Conservation (phyloP, 2,329 filamentous ascomycete genomes). For the Aspergillus aculeatus region DNA sequence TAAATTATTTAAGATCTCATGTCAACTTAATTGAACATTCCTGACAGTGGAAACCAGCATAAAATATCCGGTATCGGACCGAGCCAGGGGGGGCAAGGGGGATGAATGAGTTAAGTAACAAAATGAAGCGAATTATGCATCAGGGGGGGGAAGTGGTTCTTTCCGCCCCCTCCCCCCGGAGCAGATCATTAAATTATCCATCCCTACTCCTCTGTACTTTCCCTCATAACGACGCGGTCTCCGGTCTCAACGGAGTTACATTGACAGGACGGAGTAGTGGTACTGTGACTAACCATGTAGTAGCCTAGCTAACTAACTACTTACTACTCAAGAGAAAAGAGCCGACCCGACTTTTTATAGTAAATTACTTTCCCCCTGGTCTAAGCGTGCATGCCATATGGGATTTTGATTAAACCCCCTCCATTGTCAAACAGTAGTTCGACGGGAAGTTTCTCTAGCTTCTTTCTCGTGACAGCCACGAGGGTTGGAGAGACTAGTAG, state of each 20-base stretch:
- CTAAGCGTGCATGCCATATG: background rate
- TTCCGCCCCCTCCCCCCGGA: too few species aligned
- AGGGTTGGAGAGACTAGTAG: background rate
- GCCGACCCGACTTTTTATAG: too few species aligned
- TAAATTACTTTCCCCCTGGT: background rate
- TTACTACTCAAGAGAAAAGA: too few species aligned
- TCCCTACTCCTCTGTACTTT: too few species aligned
- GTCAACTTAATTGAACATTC: background rate
- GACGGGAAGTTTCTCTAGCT: background rate
- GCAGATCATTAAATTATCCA: too few species aligned
- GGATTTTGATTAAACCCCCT: background rate
- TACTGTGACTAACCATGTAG: too few species aligned
- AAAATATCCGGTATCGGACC: background rate
- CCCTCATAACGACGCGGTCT: too few species aligned
- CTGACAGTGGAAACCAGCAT: background rate
- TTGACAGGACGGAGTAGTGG: too few species aligned
- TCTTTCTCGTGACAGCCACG: background rate
- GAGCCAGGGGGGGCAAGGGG: background rate
- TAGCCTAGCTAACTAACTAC: too few species aligned
- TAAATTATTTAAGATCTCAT: background rate
- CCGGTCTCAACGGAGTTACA: too few species aligned
- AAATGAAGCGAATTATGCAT: background rate
- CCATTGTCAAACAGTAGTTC: background rate
- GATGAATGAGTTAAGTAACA: background rate
- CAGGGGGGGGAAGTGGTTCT: background rate